These are phyloP conservation scores for Tulasnella sp. DNA, from an alignment of 768 basidiomycete genomes.

Conservation along the genomic window DNA sequence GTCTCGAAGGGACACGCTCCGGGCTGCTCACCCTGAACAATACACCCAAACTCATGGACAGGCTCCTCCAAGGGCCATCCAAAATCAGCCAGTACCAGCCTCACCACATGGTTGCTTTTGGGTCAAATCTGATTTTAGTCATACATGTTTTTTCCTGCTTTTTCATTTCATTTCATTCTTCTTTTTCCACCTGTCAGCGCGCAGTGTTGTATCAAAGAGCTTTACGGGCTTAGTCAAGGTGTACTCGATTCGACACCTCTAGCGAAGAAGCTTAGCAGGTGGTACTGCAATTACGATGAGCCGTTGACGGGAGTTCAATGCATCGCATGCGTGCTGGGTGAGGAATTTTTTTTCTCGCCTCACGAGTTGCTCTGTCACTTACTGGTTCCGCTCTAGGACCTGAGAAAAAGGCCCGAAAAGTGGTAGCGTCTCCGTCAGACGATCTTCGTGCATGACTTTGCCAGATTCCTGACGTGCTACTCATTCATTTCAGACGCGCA, in stretches of 20 bases:
- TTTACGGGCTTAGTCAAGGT: conserved; percentile 71
- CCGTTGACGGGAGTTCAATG: conserved; percentile 80
- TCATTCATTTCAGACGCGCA: conserved; percentile 82
- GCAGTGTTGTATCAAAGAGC: conserved; percentile 89
- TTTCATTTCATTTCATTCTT: no score
- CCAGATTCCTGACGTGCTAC: conserved; percentile 68
- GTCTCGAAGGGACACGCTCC: conserved; percentile 44
- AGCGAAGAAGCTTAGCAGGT: conserved; percentile 84
- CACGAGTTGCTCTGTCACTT: background rate
- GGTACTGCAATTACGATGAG: conserved; percentile 91
- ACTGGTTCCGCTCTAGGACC: conserved; percentile 38
- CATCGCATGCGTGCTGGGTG: conserved; percentile 69
- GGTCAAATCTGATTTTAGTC: conserved; percentile 14
- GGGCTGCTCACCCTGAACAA: background rate
- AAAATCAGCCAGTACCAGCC: conserved; percentile 69
- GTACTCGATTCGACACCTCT: conserved; percentile 72
- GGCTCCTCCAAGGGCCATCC: conserved; percentile 73
- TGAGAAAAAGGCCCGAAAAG: conserved; percentile 86
- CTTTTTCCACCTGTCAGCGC: conserved; percentile 72
- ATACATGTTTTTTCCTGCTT: no score
- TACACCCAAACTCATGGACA: conserved; percentile 49
- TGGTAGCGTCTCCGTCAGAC: conserved; percentile 73
- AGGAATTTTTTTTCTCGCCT: conserved; percentile 21
- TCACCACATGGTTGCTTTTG: background rate
- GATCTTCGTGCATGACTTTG: conserved; percentile 60